phyloP scores from a whole-genome alignment of 371 early-diverging fungal species.

The Mortierella sp. region DNA sequence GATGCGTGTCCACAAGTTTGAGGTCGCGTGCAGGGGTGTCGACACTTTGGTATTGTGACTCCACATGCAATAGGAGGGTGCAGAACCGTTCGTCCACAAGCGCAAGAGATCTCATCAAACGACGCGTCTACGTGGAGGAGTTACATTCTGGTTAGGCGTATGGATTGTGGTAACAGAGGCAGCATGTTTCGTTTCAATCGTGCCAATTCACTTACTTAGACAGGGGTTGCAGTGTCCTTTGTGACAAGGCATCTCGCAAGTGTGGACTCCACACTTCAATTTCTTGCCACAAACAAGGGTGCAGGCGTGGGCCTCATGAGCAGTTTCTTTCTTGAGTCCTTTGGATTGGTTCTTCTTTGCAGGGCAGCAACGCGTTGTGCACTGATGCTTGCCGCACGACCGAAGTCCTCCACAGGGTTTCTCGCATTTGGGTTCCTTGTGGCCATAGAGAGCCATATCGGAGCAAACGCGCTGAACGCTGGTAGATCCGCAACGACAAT shows the following conservation, averaged over 20 bases:
- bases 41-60: constrained; percentile 72
- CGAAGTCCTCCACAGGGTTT: constrained; percentile 69
- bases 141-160: too few relatives aligned
- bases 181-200: too few relatives aligned
- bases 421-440: constrained; percentile 67
- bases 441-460: constrained; percentile 31
- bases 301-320: constrained; percentile 56
- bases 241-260: constrained; percentile 76
- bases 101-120: constrained; percentile 76
- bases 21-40: constrained; percentile 69
- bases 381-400: constrained; percentile 76
- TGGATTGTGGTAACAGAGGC: too few relatives aligned
- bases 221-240: constrained; percentile 79
- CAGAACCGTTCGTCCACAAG: constrained; percentile 78
- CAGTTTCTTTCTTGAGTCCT: constrained; percentile 11
- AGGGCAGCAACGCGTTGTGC: constrained; percentile 67
- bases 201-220: constrained; percentile 52
- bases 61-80: constrained; percentile 84
- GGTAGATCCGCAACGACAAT: constrained; percentile 75
- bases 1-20: constrained; percentile 78
- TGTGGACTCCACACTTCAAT: constrained; percentile 74
- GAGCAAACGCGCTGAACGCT: constrained; percentile 62
- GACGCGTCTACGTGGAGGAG: constrained; percentile 56
- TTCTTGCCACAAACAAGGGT: constrained; percentile 69
- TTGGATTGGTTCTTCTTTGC: constrained; percentile 47